phyloP scores from a whole-genome alignment of 2,329 filamentous ascomycete species.

The Penicillium capsulatum region DNA sequence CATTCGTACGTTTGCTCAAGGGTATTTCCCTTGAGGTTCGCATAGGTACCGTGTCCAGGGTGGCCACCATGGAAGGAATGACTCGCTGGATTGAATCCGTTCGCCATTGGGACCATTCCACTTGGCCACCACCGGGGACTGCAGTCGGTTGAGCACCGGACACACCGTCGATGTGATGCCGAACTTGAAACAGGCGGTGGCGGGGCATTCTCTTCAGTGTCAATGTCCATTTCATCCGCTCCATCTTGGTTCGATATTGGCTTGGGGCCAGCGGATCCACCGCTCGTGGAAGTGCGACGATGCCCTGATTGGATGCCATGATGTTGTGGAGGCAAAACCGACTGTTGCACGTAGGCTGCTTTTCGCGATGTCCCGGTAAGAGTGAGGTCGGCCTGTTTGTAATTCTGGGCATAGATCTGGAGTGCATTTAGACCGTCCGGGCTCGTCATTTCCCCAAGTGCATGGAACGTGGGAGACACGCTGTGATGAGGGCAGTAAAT shows the following conservation, averaged over 20 bases:
- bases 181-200: slow-evolving; percentile 13
- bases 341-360: slow-evolving; percentile 62
- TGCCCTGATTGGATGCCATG: slow-evolving; percentile 35
- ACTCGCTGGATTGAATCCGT: slow-evolving; percentile 27
- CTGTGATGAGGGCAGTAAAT: slow-evolving; percentile 90
- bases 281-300: slow-evolving; percentile 56
- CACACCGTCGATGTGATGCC: slow-evolving; percentile 33
- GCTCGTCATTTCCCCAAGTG: slow-evolving; percentile 70
- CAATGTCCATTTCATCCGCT: slow-evolving; percentile 31
- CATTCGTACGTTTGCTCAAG: slow-evolving; percentile 57
- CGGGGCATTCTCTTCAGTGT: slow-evolving; percentile 25
- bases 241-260: background rate
- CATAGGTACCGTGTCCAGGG: slow-evolving; percentile 23
- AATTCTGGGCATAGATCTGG: slow-evolving; percentile 80
- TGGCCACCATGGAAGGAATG: slow-evolving; percentile 27
- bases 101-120: slow-evolving; percentile 39
- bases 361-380: slow-evolving; percentile 91
- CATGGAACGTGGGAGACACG: slow-evolving; percentile 69
- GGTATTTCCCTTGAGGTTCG: slow-evolving; percentile 29
- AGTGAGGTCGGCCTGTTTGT: slow-evolving; percentile 89
- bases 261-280: slow-evolving; percentile 21
- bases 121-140: slow-evolving; percentile 60
- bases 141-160: slow-evolving; percentile 38
- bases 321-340: slow-evolving; percentile 33
- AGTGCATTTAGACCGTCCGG: slow-evolving; percentile 72